These are phyloP conservation scores for Emmonsiellopsis sp. DNA, from an alignment of 2,329 filamentous ascomycete species.

Conservation along the genomic window DNA sequence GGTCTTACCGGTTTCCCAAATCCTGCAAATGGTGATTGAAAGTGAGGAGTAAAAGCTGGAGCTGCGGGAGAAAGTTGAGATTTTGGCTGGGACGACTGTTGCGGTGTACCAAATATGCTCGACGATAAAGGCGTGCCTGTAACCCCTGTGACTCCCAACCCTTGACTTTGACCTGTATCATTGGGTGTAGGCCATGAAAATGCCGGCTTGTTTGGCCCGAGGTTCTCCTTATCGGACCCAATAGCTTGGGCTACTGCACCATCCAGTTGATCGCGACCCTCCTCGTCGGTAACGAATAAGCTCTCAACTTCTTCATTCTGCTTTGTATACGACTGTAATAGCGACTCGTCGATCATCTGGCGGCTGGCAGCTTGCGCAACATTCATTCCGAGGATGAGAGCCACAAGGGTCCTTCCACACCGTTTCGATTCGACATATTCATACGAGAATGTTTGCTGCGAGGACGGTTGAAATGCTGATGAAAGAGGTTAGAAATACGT, in stretches of 20 bases:
- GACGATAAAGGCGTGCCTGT: neutral
- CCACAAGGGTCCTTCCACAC: constrained; percentile 43
- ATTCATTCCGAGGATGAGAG: constrained; percentile 48
- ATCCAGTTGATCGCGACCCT: constrained; percentile 18
- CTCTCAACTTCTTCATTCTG: constrained; percentile 24
- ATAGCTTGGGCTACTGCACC: constrained; percentile 14
- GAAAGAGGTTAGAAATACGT: neutral
- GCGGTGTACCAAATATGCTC: neutral
- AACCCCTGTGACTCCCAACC: neutral
- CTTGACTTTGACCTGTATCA: neutral
- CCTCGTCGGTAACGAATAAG: constrained; percentile 30
- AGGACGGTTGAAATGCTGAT: constrained; percentile 33
- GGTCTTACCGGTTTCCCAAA: neutral
- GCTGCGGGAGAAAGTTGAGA: constrained; percentile 10
- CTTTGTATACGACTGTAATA: constrained; percentile 21
- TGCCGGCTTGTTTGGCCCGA: neutral
- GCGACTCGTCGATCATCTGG: constrained; percentile 40
- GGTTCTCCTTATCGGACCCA: constrained; percentile 7
- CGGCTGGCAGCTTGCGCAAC: constrained; percentile 41
- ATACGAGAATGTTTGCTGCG: constrained; percentile 45
- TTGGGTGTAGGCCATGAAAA: neutral
- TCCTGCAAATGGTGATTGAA: neutral
- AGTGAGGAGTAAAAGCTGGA: constrained; percentile 8
- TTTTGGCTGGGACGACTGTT: neutral
- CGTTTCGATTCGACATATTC: constrained; percentile 51